Evolutionary conservation across 495 filamentous ascomycete genomes (phyloP).

Genomic region (Letharia lupina): DNA sequence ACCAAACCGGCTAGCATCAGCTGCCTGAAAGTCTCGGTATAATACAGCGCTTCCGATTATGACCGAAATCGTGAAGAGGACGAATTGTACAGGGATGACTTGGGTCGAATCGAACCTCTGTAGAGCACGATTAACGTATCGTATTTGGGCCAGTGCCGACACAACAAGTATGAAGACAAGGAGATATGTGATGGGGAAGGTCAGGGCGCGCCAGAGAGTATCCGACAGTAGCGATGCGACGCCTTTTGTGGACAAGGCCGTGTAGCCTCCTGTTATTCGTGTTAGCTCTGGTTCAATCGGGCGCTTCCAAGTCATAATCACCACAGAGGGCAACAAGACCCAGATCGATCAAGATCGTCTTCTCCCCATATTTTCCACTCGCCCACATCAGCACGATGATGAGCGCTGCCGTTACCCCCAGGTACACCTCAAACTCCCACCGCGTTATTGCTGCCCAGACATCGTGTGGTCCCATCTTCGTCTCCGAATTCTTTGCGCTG

Average conservation of each 20-base stretch:
- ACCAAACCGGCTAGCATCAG: slow-evolving; percentile 53
- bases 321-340: slow-evolving; percentile 89
- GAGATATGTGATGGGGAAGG: slow-evolving; percentile 85
- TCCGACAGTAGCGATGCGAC: slow-evolving; percentile 90
- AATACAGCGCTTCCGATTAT: slow-evolving; percentile 88
- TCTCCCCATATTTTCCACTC: slow-evolving; percentile 72
- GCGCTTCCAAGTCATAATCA: slow-evolving; percentile 30
- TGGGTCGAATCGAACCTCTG: slow-evolving; percentile 94
- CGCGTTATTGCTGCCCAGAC: slow-evolving; percentile 83
- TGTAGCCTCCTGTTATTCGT: slow-evolving; percentile 67
- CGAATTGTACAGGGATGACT: slow-evolving; percentile 95
- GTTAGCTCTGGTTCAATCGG: neutral
- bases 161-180: slow-evolving; percentile 65
- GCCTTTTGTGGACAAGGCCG: slow-evolving; percentile 89
- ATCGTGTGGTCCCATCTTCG: slow-evolving; percentile 81
- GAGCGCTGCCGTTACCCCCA: slow-evolving; percentile 62
- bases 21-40: slow-evolving; percentile 87
- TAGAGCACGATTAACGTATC: slow-evolving; percentile 88
- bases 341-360: slow-evolving; percentile 85
- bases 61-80: slow-evolving; percentile 89
- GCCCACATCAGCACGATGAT: slow-evolving; percentile 70
- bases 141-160: slow-evolving; percentile 90
- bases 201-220: slow-evolving; percentile 74
- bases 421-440: slow-evolving; percentile 85
- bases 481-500: slow-evolving; percentile 83